phyloP scores from a whole-genome alignment of 2,329 filamentous ascomycete genomes.

The Ascochyta lentis region DNA sequence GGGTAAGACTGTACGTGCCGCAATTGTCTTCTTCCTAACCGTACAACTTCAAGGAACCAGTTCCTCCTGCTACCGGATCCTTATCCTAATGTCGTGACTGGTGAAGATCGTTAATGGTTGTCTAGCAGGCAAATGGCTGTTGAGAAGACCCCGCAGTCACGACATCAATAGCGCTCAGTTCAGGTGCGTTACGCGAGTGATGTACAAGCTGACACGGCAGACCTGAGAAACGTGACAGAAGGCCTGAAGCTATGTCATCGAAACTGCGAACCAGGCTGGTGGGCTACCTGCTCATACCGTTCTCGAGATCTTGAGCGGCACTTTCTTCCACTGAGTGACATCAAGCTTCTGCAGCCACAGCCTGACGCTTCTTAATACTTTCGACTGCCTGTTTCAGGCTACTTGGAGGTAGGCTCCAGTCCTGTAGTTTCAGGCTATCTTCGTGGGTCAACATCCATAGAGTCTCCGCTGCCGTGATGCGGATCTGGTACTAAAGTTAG shows the following conservation, averaged over 20 bases:
- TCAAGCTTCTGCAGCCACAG: not conserved
- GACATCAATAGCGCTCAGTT: not conserved
- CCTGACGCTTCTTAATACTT: conserved; percentile 24
- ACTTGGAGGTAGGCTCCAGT: conserved; percentile 46
- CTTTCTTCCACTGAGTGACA: not conserved
- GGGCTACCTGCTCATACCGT: not conserved
- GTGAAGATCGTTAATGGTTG: not conserved
- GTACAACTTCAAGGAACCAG: not conserved
- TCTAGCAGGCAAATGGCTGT: not conserved
- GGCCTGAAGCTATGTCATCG: not conserved
- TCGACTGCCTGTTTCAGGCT: conserved; percentile 41
- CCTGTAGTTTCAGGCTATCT: conserved; percentile 43
- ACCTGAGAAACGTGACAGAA: not conserved
- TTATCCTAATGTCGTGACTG: not conserved
- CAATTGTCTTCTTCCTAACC: not conserved
- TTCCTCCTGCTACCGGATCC: not conserved
- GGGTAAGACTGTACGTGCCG: conserved; percentile 11
- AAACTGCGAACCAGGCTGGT: not conserved
- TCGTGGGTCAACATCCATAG: conserved; percentile 48
- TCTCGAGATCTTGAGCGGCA: not conserved
- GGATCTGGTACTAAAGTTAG: conserved; percentile 27
- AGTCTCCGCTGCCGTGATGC: conserved; percentile 51
- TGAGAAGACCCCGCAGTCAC: not conserved
- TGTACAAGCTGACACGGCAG: conserved; percentile 3
- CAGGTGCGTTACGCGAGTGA: not conserved